Evolutionary conservation across 169 alveolate genomes (phyloP).

Genomic region (Neospora caninum): DNA sequence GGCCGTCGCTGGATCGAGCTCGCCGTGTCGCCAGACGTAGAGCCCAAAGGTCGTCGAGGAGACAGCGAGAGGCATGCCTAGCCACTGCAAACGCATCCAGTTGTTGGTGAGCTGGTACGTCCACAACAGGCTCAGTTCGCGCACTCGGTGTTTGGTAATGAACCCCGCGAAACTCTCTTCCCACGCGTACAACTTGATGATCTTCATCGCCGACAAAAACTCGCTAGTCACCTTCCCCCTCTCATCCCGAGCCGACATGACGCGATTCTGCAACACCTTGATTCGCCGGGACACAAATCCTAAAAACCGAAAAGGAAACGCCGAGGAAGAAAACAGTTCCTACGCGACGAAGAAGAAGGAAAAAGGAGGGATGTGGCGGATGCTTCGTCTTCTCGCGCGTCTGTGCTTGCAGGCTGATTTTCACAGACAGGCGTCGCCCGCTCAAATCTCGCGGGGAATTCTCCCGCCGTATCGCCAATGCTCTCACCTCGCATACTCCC

Average conservation of each 20-base stretch:
- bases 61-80: constrained; percentile 29
- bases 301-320: neutral
- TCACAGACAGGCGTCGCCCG: too few relatives aligned
- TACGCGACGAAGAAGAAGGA: too few relatives aligned
- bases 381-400: too few relatives aligned
- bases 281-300: neutral
- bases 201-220: constrained; percentile 73
- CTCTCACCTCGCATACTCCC: too few relatives aligned
- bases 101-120: neutral
- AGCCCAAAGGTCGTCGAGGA: constrained; percentile 15
- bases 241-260: constrained; percentile 43
- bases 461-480: too few relatives aligned
- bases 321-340: too few relatives aligned
- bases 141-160: constrained; percentile 75
- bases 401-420: too few relatives aligned
- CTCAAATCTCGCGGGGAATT: too few relatives aligned
- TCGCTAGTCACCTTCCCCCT: constrained; percentile 40
- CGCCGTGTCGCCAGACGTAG: constrained; percentile 22
- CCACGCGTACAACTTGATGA: constrained; percentile 89
- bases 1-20: constrained; percentile 69
- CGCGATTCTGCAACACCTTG: constrained; percentile 16
- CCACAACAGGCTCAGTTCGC: constrained; percentile 71
- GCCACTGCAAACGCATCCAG: constrained; percentile 15
- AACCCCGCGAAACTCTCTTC: constrained; percentile 77
- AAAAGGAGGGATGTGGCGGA: too few relatives aligned